Base-by-base conservation (phyloP, 331 rosid genomes). In the Telfairia occidentalis region DNA sequence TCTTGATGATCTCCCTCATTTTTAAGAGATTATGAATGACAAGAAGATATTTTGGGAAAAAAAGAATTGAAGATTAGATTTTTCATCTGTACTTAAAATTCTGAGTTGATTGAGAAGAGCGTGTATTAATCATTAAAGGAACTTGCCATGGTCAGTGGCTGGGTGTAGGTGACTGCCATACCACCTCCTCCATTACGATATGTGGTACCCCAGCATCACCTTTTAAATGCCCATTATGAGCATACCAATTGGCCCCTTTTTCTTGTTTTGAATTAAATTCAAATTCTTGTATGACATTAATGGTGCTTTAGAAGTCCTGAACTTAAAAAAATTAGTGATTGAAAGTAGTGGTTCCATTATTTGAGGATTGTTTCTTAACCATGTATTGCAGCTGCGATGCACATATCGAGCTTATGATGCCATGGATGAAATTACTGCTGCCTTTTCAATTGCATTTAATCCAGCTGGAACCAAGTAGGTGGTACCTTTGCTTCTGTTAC, bases 321-420 rank as follows among this genome's bases (percentile, higher is more conserved):
- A 15, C 12, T 0, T 69, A 43, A 43, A 69, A 43, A 43, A 69
- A 43, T 15, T 40, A 74, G 45, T 29, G 61, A 16, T 49, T 30
- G 59, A 35, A 35, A 35, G 43, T 3, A 30, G 38, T 11, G 53
- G 4, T 76, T 32, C 32, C 52, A 15, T 19, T 46, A 28, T 12
- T 16, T 60, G 49, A 38, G 23, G 34, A 76, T 30, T n/a, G 58
- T 34, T 12, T 2, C 46, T 52, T 53, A 75, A 66, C 45, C 79
- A 80, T 37, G 82, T 77, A 78, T 81, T 86, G 85, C 87, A 94
- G 98, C 80, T 91, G 53, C 98, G 98, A 6, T 91, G 98, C 76
- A 91, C 98, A 8, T 94, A 91, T 78, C 90, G 97, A 54, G 98
- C 98, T 58, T 94, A 91, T 82, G 98, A 94, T 84, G 92, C 91